A percentile compares a stretch with the other conserved stretches of the same genome.
These are phyloP conservation scores for Aphanomyces euteiches DNA, from an alignment of 352 stramenopile species.

Conservation along the genomic window DNA sequence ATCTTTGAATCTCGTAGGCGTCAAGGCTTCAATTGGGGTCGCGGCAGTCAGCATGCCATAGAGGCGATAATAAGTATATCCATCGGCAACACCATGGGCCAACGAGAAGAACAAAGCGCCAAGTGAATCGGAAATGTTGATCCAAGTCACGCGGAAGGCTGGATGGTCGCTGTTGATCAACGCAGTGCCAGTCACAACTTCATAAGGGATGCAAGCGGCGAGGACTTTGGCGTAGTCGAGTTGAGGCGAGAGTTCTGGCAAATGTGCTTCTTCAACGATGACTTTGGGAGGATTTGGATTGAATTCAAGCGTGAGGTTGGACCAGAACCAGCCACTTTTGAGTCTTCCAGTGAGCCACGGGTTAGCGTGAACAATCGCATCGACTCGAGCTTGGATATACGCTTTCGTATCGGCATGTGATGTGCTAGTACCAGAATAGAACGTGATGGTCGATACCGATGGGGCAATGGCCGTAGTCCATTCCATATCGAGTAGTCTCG, in stretches of 20 bases:
- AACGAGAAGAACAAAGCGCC: not conserved
- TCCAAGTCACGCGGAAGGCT: not conserved
- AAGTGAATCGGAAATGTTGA: not conserved
- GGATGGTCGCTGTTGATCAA: not conserved
- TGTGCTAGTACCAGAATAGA: not conserved
- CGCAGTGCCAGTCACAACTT: not conserved
- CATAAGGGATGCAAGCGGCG: not conserved
- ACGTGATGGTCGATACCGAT: not conserved
- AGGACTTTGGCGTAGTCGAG: not conserved
- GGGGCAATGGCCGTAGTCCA: too few species aligned
- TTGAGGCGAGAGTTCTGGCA: not conserved
- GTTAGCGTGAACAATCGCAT: constrained; percentile 3
- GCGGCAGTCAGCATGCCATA: constrained; percentile 9
- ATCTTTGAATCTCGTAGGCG: not conserved
- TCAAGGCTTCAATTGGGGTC: not conserved
- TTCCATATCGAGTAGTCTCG: too few species aligned
- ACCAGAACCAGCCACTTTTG: not conserved
- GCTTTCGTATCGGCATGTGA: not conserved
- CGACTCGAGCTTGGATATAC: not conserved
- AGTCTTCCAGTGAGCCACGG: constrained; percentile 12
- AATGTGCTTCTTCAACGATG: not conserved
- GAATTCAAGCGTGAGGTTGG: not conserved
- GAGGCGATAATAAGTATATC: constrained; percentile 3
- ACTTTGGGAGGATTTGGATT: not conserved
- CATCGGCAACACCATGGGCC: not conserved